phyloP scores from a whole-genome alignment of 495 filamentous ascomycete genomes.

The Neurospora sp. region DNA sequence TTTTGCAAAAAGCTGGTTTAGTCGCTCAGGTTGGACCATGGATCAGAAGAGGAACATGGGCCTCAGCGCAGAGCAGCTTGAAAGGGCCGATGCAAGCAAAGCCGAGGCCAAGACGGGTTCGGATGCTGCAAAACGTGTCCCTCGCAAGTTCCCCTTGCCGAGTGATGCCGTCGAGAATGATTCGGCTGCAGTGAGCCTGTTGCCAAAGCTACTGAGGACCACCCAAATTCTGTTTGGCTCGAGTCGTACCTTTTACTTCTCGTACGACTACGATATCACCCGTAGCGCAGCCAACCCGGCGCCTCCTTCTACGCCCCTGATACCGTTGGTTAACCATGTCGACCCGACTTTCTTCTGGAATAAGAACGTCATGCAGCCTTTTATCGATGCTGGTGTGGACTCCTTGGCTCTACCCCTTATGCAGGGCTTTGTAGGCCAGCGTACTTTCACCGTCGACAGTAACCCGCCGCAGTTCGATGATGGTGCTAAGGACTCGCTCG shows the following conservation, averaged over 20 bases:
- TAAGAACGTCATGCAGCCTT: slow-evolving; percentile 56
- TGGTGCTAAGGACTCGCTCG: slow-evolving; percentile 28
- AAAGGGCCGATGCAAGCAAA: slow-evolving; percentile 2
- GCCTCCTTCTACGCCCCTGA: slow-evolving; percentile 20
- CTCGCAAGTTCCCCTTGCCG: slow-evolving; percentile 12
- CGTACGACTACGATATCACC: slow-evolving; percentile 87
- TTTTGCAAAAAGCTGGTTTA: slow-evolving; percentile 87
- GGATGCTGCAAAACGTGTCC: slow-evolving; percentile 4
- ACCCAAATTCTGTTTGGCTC: slow-evolving; percentile 68
- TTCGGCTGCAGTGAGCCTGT: slow-evolving; percentile 34
- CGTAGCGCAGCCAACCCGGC: slow-evolving; percentile 42
- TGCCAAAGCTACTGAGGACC: slow-evolving; percentile 77
- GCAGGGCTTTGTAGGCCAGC: slow-evolving; percentile 91
- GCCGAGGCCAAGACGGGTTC: slow-evolving; percentile 5
- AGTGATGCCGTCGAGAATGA: slow-evolving; percentile 25
- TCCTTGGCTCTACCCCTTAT: slow-evolving; percentile 70
- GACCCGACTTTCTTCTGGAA: slow-evolving; percentile 93
- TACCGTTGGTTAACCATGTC: slow-evolving; percentile 60
- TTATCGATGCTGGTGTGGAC: slow-evolving; percentile 58
- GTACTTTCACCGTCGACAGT: slow-evolving; percentile 57
- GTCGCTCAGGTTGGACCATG: slow-evolving; percentile 62
- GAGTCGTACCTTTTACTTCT: slow-evolving; percentile 80
- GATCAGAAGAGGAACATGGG: slow-evolving; percentile 48
- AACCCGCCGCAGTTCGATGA: slow-evolving; percentile 35
- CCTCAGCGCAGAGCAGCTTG: slow-evolving; percentile 32